A percentile compares a stretch with the other conserved stretches of the same genome.
Conservation (phyloP, 2,329 filamentous ascomycete genomes). For the Trichoderma sp. region DNA sequence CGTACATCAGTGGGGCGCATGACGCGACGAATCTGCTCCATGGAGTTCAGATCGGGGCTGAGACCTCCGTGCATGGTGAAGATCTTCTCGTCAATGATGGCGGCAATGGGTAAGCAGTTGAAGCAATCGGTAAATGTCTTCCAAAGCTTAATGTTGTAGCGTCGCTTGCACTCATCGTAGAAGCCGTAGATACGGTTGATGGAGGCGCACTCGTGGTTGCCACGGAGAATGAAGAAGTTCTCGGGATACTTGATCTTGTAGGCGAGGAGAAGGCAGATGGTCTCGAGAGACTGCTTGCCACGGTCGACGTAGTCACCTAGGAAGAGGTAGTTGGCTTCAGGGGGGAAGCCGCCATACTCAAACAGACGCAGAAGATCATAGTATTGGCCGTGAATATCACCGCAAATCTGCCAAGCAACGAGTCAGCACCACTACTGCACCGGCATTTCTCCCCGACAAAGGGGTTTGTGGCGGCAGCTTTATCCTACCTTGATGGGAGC, state of each 20-base stretch:
- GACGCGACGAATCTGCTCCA: constrained; percentile 98
- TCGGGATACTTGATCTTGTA: constrained; percentile 99
- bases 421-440: not conserved
- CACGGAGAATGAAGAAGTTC: constrained; percentile 98
- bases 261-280: constrained; percentile 90
- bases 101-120: constrained; percentile 96
- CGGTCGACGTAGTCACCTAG: constrained; percentile 98
- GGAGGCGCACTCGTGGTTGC: constrained; percentile 98
- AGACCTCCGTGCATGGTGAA: constrained; percentile 99
- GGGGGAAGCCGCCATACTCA: constrained; percentile 97
- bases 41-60: constrained; percentile 95
- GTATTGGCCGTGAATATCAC: constrained; percentile 99
- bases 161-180: constrained; percentile 99
- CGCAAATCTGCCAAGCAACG: constrained; percentile 71
- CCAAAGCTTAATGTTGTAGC: constrained; percentile 99
- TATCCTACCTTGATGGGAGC: constrained; percentile 92
- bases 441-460: no score
- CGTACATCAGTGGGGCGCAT: constrained; percentile 98
- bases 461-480: not conserved
- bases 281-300: constrained; percentile 98
- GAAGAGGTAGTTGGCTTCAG: constrained; percentile 99
- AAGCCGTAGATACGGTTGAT: constrained; percentile 99
- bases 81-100: constrained; percentile 99
- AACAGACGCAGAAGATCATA: constrained; percentile 96
- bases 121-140: constrained; percentile 99